phyloP scores from a whole-genome alignment of 2,329 filamentous ascomycete species.

The Trichoderma citrinoviride region DNA sequence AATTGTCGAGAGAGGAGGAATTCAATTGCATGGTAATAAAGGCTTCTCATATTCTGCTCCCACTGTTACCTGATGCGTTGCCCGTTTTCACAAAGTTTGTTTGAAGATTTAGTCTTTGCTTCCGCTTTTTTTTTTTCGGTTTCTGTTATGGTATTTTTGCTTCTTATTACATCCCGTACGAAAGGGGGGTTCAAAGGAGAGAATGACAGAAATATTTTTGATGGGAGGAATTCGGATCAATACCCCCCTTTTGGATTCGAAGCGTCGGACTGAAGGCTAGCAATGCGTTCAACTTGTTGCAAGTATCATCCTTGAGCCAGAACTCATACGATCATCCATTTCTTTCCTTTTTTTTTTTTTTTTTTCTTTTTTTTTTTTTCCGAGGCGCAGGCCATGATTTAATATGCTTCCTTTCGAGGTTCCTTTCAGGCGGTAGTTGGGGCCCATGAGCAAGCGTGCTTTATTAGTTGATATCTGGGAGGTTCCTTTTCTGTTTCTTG shows the following conservation, averaged over 20 bases:
- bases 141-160: too few species aligned
- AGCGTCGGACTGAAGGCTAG: too few species aligned
- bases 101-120: neutral
- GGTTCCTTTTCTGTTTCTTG: neutral
- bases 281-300: too few species aligned
- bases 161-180: too few species aligned
- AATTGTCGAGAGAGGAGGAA: neutral
- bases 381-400: neutral
- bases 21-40: slow-evolving; percentile 20
- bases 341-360: neutral
- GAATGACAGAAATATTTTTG: too few species aligned
- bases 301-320: too few species aligned
- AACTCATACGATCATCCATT: neutral
- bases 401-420: neutral
- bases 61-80: too few species aligned
- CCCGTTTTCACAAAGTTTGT: too few species aligned
- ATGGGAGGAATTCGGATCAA: too few species aligned
- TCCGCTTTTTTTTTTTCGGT: neutral
- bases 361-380: neutral
- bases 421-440: neutral
- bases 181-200: too few species aligned
- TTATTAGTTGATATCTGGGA: neutral
- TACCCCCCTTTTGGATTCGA: too few species aligned
- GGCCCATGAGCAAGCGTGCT: slow-evolving; percentile 1
- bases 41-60: slow-evolving; percentile 2